Base-by-base conservation (phyloP, 2,329 filamentous ascomycete species). In the Colletotrichum tofieldiae region DNA sequence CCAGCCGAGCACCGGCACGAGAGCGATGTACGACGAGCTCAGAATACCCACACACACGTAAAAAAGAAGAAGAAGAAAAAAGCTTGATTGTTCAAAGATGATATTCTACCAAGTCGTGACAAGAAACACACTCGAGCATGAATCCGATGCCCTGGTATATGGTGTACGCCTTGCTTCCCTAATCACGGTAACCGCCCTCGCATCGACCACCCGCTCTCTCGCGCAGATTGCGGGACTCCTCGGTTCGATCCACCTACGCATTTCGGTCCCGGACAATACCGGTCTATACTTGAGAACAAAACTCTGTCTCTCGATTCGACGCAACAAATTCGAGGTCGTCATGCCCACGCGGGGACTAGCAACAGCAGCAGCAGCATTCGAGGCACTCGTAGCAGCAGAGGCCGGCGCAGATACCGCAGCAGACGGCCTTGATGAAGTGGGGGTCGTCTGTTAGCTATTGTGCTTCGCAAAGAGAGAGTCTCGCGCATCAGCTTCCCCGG, bases 331-430 rank as follows among this genome's bases (percentile, higher is more conserved):
- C 12, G 11, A 5, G 18, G 18, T 55, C 20, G 3, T 12, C 18
- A 52, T 11, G 41, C 6, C 41, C 41, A 1, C 14, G 29, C 29
- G n/a, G 52, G n/a, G 14, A 54, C 59, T 59, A 65, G 20, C 60
- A 71, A 12, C 70, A 73, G 62, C 76, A 79, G 75, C 75, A 82
- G 75, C 75, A 79, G 77, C 79, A 78, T 29, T 78, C 77, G 60
- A 74, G 71, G 67, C 75, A 83, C 75, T 84, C 81, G 67, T 82
- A 83, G 75, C 82, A 84, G 74, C 80, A 82, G 5, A 83, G 77
- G 29, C 82, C 82, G 7, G 82, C 81, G 67, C 82, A 84, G 62
- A 84, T 77, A 37, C 82, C 82, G 67, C 82, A 84, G 77, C 82
- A 84, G 59, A 84, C 75, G 18, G 82, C 82, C 82, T 84, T 67